Base-by-base conservation (phyloP, 225 moss, liverwort and hornwort species). In the Pseudoscleropodium purum region DNA sequence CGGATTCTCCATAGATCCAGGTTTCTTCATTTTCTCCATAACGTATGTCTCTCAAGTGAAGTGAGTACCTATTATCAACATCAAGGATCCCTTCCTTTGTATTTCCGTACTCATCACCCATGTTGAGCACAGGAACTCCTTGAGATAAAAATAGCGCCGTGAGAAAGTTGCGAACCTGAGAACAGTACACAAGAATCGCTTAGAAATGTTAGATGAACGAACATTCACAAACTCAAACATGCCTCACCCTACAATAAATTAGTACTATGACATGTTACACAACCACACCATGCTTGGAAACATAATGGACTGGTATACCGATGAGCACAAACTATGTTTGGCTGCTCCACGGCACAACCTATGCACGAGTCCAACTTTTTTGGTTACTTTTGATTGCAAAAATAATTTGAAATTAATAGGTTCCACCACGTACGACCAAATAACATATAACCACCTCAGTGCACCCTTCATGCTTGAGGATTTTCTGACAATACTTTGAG, bases 51-150 rank as follows among this genome's bases (percentile, higher is more conserved):
- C 41, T 59, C 9, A 70, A 87, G n/a, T 56, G 64, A 81, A 75
- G 39, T 75, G 83, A 41, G 63, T 87, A 98, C 97, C 95, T 96
- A 78, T 92, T 91, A 79, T 98, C 95, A 90, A 94, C 83, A 84
- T 83, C 92, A 86, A 95, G 83, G 31, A 70, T 90, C 66, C 97
- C 97, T 88, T 96, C 96, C 89, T 95, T 98, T 24, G 98, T 92
- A 89, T 95, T 92, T 66, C 98, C 98, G 93, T 96, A 97, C 86
- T 98, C 98, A 91, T 98, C 98, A 84, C 98, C 98, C 98, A 97
- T 98, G 63, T 94, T 97, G 56, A 98, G 91, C 36, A 97, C 96
- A 81, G 98, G 98, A 80, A 95, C 92, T 86, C 98, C 98, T 93
- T 97, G 95, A 56, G 97, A 97, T 76, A 98, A 65, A 85, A 96